These are phyloP conservation scores for Bruguiera parviflora DNA, from an alignment of 345 rosid species.

Conservation along the genomic window DNA sequence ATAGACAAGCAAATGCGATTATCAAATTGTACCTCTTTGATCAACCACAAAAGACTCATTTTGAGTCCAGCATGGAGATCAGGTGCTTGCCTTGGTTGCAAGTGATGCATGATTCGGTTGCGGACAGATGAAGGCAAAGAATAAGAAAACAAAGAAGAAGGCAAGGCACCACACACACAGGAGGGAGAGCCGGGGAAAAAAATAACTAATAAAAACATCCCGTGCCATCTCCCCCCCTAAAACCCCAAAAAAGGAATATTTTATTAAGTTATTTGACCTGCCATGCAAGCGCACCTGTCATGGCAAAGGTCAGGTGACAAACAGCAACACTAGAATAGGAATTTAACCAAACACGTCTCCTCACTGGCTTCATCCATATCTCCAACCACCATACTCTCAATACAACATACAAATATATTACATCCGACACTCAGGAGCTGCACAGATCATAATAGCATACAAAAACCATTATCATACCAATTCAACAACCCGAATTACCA, in stretches of 20 bases:
- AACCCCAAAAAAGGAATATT: slow-evolving; percentile 8
- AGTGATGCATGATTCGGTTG: not conserved
- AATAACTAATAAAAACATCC: slow-evolving; percentile 9
- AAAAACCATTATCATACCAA: no score
- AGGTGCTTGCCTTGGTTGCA: not conserved
- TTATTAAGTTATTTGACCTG: slow-evolving; percentile 32
- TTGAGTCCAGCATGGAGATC: not conserved
- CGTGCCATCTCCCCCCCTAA: slow-evolving; percentile 41
- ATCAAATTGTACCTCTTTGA: not conserved
- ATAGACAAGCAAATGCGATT: no score
- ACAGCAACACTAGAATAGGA: not conserved
- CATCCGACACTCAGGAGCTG: no score
- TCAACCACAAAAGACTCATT: no score
- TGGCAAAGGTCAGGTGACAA: slow-evolving; percentile 29
- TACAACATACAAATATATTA: no score
- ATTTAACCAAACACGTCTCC: not conserved
- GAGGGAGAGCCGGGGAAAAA: slow-evolving; percentile 42
- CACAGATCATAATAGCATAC: no score
- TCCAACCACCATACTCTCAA: not conserved
- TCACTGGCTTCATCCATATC: not conserved
- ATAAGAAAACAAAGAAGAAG: no score
- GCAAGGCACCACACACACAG: slow-evolving; percentile 1
- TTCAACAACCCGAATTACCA: no score
- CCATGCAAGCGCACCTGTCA: slow-evolving; percentile 41
- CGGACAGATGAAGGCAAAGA: not conserved